Percentiles rank a stretch among this genome's conserved stretches.
Conservation (phyloP, 139 green algal species). For the Micromonas commoda region DNA sequence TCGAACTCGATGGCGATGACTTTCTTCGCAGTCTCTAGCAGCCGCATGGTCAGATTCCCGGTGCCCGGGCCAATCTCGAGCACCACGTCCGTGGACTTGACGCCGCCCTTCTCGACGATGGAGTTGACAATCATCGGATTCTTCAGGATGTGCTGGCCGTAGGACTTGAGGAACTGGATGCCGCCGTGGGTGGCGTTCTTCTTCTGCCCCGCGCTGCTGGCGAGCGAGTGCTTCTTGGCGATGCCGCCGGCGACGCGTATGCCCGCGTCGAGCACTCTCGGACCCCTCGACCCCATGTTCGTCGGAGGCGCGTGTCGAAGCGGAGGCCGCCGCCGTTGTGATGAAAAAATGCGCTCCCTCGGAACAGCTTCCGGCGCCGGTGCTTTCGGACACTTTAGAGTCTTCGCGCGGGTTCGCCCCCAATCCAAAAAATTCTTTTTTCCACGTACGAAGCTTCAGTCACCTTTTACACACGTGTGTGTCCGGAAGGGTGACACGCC, state of each 20-base stretch:
- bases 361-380: too few relatives aligned
- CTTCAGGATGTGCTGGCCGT: conserved; percentile 98
- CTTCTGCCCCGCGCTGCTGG: not conserved
- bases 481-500: too few relatives aligned
- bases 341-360: too few relatives aligned
- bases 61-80: conserved; percentile 97
- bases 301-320: too few relatives aligned
- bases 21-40: conserved; percentile 90
- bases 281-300: too few relatives aligned
- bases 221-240: not conserved
- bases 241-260: conserved; percentile 10
- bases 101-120: conserved; percentile 92
- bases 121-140: conserved; percentile 91
- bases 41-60: conserved; percentile 92
- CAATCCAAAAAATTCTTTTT: too few relatives aligned
- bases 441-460: too few relatives aligned
- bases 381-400: too few relatives aligned
- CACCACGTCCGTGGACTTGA: conserved; percentile 94
- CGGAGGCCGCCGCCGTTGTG: too few relatives aligned
- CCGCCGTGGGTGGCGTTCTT: conserved; percentile 39
- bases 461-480: too few relatives aligned
- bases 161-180: conserved; percentile 96
- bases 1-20: conserved; percentile 95
- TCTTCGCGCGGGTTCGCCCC: too few relatives aligned
- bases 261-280: not conserved